Conservation (phyloP, 2,329 filamentous ascomycete genomes). For the Thelonectria rubi region DNA sequence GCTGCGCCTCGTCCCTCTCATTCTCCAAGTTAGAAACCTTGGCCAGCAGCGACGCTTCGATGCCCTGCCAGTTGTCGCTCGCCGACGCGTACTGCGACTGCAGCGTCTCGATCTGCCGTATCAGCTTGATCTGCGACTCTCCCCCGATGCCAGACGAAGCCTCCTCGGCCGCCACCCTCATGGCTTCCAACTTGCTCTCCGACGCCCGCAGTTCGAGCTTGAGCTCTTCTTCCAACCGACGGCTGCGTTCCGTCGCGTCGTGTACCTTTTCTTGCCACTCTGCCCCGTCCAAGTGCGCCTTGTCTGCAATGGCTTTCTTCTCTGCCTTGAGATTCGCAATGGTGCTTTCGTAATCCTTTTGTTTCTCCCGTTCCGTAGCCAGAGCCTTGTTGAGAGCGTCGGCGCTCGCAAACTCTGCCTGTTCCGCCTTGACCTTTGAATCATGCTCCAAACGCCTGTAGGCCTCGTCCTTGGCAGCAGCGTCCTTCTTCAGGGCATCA, state of each 20-base stretch:
- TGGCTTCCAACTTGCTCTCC: conserved; percentile 89
- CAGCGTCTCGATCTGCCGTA: conserved; percentile 93
- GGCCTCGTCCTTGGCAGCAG: conserved; percentile 67
- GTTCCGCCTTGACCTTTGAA: conserved; percentile 71
- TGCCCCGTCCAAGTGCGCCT: conserved; percentile 72
- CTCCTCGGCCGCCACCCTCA: conserved; percentile 88
- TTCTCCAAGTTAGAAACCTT: conserved; percentile 83
- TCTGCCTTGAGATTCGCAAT: conserved; percentile 77
- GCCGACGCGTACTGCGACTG: conserved; percentile 95
- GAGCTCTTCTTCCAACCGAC: conserved; percentile 77
- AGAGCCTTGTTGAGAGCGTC: conserved; percentile 74
- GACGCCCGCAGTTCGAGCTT: conserved; percentile 79
- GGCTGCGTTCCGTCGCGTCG: conserved; percentile 74
- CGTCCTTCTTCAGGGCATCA: conserved; percentile 57
- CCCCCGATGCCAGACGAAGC: conserved; percentile 83
- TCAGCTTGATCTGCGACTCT: conserved; percentile 86
- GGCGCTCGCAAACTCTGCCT: conserved; percentile 70
- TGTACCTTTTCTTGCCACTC: conserved; percentile 79
- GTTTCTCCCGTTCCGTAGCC: conserved; percentile 69
- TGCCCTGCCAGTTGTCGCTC: conserved; percentile 97
- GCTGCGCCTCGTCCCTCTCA: conserved; percentile 86
- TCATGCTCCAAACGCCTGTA: conserved; percentile 76
- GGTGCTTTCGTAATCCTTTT: conserved; percentile 64
- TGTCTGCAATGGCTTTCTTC: conserved; percentile 77
- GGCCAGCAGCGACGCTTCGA: conserved; percentile 85